Evolutionary conservation across 2,329 filamentous ascomycete species (phyloP), one percentile per base, ranked within the genome.

Genomic region (Nothophaeocryptopus gaeumannii): DNA sequence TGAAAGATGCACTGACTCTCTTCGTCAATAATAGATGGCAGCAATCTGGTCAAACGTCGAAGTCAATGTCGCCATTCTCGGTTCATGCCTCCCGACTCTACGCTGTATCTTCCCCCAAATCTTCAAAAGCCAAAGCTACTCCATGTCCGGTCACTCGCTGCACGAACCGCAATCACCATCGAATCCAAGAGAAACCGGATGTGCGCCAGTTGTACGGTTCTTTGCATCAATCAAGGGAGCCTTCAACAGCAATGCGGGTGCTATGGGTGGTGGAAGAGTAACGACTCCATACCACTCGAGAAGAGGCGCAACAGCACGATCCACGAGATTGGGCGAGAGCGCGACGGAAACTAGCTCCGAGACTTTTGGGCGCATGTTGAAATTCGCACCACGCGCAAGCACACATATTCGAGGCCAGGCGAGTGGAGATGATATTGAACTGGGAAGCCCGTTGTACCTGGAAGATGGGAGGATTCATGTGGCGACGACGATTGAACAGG

Each of bases 21-120:
- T 26, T 26, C 20, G 20, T 26, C 20, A 26, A 26, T 26, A 26
- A 26, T 7, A 26, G 20, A 26, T 64, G 5, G 60, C 63, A 2
- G 64, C 66, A n/a, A 64, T 67, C 26, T 71, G 69, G 68, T 65
- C 62, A 13, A 55, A 42, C 3, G 43, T 70, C 9, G 69, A 72
- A 54, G 58, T 66, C 52, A 69, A 69, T 53, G 61, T 62, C 14
- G 66, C 62, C 20, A 67, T 71, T 31, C 58, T 69, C 30, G 69
- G 65, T 47, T 65, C 63, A 20, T 70, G 63, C 45, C 61, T 70
- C 9, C 68, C 68, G 4, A 67, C 67, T n/a, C 56, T 68, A n/a
- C 72, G 39, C 47, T 63, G 20, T 62, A 60, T 67, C 45, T 63
- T 71, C 35, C 71, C 71, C 1, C 50, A 53, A 2, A 48, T 72